Conservation (phyloP, 2,329 filamentous ascomycete genomes). For the Trichophyton verrucosum region DNA sequence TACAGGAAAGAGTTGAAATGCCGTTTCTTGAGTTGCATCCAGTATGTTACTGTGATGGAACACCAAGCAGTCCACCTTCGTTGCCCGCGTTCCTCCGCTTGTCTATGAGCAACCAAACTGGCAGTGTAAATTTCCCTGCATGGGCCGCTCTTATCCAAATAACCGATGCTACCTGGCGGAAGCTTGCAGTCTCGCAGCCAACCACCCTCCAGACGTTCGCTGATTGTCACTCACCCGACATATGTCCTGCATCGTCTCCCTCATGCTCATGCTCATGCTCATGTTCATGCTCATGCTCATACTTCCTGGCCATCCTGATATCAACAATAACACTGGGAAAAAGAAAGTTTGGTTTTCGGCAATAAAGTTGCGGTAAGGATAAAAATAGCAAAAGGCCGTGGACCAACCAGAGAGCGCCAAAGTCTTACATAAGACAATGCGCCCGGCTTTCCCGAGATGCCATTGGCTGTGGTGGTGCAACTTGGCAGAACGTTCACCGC, state of each 20-base stretch:
- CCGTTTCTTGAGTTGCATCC: background rate
- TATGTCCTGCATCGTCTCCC: no score
- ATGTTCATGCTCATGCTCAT: no score
- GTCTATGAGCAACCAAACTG: background rate
- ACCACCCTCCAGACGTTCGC: background rate
- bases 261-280: no score
- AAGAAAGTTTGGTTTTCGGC: background rate
- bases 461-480: background rate
- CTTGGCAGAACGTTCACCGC: slow-evolving; percentile 2
- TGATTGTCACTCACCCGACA: no score
- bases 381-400: background rate
- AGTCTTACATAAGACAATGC: background rate
- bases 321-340: no score
- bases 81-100: background rate
- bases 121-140: background rate
- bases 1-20: background rate
- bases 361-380: slow-evolving; percentile 5
- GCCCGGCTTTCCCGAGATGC: background rate
- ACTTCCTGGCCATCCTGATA: no score
- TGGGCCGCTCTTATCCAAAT: background rate
- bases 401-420: background rate
- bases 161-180: background rate
- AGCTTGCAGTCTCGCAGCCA: background rate
- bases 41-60: background rate
- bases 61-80: background rate